A percentile compares a stretch with the other conserved stretches of the same genome.
Evolutionary conservation across 345 rosid species (phyloP).

Genomic region (Cardamine resedifolia): DNA sequence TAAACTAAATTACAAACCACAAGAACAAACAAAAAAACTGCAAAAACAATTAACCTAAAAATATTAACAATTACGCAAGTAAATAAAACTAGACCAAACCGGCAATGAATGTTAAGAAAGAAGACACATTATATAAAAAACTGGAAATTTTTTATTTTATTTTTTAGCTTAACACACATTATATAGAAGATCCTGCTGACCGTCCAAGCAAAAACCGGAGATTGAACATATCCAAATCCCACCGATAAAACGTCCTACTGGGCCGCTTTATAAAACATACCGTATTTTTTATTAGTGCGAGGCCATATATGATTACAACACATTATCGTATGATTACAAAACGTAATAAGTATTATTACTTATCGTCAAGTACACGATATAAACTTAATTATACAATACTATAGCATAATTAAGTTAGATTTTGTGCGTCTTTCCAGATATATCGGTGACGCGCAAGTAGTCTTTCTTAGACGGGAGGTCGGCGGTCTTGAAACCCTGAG

Average conservation of each 20-base stretch:
- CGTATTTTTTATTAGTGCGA: neutral
- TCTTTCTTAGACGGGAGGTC: conserved; percentile 68
- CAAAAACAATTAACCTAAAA: no score
- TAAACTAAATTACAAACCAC: no score
- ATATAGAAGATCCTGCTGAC: no score
- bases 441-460: conserved; percentile 54
- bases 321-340: neutral
- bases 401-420: neutral
- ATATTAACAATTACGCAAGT: no score
- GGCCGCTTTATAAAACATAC: neutral
- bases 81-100: no score
- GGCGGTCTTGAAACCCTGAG: conserved; percentile 55
- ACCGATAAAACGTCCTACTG: neutral
- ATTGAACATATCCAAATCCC: neutral
- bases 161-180: no score
- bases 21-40: no score
- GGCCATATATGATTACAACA: neutral
- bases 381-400: neutral
- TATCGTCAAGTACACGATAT: neutral
- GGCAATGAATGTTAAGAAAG: no score
- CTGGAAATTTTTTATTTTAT: no score
- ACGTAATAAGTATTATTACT: neutral
- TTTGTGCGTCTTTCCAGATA: neutral
- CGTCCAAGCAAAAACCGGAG: no score
- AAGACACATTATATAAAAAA: no score